Base-by-base conservation (phyloP, 2,329 filamentous ascomycete species). In the Monosporascus sp. region DNA sequence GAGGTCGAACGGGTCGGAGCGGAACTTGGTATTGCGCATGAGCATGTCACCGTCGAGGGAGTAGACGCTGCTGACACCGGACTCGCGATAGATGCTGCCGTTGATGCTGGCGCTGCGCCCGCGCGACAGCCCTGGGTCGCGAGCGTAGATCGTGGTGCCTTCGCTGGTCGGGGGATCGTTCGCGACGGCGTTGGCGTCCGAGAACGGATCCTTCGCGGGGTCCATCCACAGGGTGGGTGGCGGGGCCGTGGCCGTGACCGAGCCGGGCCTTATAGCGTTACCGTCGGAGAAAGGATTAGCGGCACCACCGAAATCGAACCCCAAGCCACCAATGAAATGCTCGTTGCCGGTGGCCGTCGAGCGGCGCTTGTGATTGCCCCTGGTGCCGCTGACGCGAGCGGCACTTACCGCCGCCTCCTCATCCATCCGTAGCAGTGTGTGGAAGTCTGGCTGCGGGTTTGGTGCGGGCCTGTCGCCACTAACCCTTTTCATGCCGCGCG, bases 1-100 rank as follows among this genome's bases (percentile, higher is more conserved):
- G n/a, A 86, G 72, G 58, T 87, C 83, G 61, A 86, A 86, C 2
- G 82, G 83, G 58, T 86, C 82, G 2, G 82, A 84, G 45, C 82
- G 79, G 64, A 83, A 82, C 61, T 81, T 82, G 60, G 78, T 78
- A 52, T 78, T 75, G 17, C 72, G 68, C 43, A 25, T 46, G 43
- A n/a, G 7, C 22, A 46, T 74, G 45, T 72, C 31, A 9, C 31
- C 31, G 31, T 35, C 73, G 45, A 76, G 72, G 1, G 72, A 72
- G 17, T 62, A 60, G 46, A 72, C 60, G n/a, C 72, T 60, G n/a
- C 72, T 75, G 37, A 68, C 68, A n/a, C 67, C 62, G 39, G 73
- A 78, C 44, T 76, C 73, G 41, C 75, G 72, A 56, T 67, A 58
- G 59, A 63, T 49, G 52, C 50, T 58, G 45, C n/a, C 57, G 55